Percentiles rank a stretch among this genome's conserved stretches.
Conservation (phyloP, 257 asterid species). For the Solanum appendiculatum region DNA sequence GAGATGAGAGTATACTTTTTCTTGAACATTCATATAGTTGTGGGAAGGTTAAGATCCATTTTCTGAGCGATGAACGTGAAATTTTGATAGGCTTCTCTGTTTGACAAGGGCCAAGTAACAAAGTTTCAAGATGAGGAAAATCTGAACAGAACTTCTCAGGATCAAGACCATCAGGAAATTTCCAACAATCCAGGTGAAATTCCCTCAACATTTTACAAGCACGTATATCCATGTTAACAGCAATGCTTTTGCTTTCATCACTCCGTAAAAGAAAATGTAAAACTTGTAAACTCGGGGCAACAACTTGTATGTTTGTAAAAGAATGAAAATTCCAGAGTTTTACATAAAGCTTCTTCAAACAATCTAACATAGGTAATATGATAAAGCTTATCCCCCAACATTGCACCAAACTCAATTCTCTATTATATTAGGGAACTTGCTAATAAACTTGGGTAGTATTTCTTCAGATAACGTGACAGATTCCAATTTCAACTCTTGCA, state of each 20-base stretch:
- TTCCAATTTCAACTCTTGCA: not conserved
- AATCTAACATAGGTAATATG: not conserved
- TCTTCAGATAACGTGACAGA: not conserved
- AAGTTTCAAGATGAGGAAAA: not conserved
- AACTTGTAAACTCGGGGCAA: not conserved
- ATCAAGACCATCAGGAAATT: not conserved
- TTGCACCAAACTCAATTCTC: not conserved
- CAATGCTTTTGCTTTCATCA: too few species aligned
- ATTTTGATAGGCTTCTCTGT: not conserved
- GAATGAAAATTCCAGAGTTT: not conserved
- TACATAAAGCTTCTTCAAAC: not conserved
- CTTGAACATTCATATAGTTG: not conserved
- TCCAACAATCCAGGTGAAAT: not conserved
- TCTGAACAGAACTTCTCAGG: not conserved
- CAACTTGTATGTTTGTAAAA: not conserved
- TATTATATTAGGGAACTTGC: not conserved
- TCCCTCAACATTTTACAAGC: not conserved
- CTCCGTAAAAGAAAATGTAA: not conserved
- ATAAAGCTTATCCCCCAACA: not conserved
- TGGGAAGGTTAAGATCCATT: not conserved
- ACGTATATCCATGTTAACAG: not conserved
- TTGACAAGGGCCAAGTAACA: not conserved
- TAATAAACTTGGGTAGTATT: not conserved
- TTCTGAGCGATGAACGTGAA: not conserved
- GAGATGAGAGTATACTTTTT: not conserved